Percentiles rank a stretch among this genome's conserved stretches.
phyloP scores from a whole-genome alignment of 768 basidiomycete species.

The Lactarius hengduanensis region DNA sequence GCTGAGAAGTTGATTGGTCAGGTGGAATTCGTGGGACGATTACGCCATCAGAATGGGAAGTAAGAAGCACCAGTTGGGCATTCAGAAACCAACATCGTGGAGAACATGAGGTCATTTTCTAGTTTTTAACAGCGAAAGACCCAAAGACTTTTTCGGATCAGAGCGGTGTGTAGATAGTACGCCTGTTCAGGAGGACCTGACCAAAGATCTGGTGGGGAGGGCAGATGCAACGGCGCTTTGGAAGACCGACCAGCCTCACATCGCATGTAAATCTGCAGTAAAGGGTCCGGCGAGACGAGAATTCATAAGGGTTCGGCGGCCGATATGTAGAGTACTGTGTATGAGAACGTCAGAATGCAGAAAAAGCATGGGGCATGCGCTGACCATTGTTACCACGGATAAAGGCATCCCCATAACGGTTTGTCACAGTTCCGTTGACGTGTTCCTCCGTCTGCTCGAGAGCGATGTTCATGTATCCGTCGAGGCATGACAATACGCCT shows the following conservation, averaged over 20 bases:
- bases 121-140: neutral
- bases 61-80: neutral
- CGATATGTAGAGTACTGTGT: conserved; percentile 61
- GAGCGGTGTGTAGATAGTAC: neutral
- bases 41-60: neutral
- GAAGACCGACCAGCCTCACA: neutral
- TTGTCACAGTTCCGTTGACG: conserved; percentile 83
- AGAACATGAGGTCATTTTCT: neutral
- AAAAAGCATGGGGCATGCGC: neutral
- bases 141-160: neutral
- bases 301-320: conserved; percentile 17
- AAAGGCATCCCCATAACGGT: conserved; percentile 93
- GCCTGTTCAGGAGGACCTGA: neutral
- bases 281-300: neutral
- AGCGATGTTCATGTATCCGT: conserved; percentile 99
- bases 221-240: neutral
- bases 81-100: neutral
- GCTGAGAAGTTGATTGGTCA: neutral
- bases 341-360: neutral
- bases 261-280: conserved; percentile 1
- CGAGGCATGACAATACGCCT: conserved; percentile 93
- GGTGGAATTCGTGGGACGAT: neutral
- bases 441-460: conserved; percentile 97
- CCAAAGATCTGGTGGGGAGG: neutral
- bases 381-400: conserved; percentile 91